Percentiles rank a stretch among this genome's conserved stretches.
phyloP scores from a whole-genome alignment of 1,284 basidiomycete genomes.

The Sanghuangporus sanghuang region DNA sequence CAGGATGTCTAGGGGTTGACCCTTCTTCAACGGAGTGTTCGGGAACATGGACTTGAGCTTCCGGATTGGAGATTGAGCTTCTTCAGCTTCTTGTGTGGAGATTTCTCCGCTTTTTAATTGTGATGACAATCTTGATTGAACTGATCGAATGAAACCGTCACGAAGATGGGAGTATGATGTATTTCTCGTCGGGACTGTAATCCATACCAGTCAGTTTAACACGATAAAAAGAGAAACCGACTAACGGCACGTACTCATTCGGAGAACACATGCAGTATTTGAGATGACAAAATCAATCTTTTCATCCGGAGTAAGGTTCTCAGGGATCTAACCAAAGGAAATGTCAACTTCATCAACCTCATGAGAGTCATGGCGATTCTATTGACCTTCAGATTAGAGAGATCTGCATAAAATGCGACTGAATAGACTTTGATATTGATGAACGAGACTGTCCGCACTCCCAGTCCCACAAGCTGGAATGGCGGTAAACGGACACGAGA shows the following conservation, averaged over 20 bases:
- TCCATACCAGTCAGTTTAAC: conserved; percentile 2
- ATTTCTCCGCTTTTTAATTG: conserved; percentile 48
- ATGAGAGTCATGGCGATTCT: not conserved
- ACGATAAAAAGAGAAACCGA: not conserved
- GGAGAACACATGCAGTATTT: conserved; percentile 67
- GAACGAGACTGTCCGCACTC: conserved; percentile 83
- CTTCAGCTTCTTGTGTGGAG: conserved; percentile 51
- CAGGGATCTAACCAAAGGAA: conserved; percentile 32
- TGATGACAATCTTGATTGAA: conserved; percentile 59
- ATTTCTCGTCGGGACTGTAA: conserved; percentile 70
- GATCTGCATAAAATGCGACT: conserved; percentile 80
- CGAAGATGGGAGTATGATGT: conserved; percentile 81
- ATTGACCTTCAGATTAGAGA: conserved; percentile 54
- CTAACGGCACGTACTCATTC: conserved; percentile 49
- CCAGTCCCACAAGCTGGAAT: conserved; percentile 71
- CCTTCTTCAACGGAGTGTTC: conserved; percentile 58
- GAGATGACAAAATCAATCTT: conserved; percentile 64
- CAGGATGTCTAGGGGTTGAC: conserved; percentile 62
- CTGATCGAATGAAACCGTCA: conserved; percentile 79
- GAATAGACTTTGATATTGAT: conserved; percentile 81
- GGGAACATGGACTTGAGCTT: conserved; percentile 75
- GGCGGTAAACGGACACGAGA: conserved; percentile 55
- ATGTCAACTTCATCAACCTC: conserved; percentile 23
- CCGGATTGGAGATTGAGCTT: conserved; percentile 57
- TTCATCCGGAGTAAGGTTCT: conserved; percentile 53